Conservation (phyloP, 2,329 filamentous ascomycete genomes). For the Pseudogymnoascus sp. region DNA sequence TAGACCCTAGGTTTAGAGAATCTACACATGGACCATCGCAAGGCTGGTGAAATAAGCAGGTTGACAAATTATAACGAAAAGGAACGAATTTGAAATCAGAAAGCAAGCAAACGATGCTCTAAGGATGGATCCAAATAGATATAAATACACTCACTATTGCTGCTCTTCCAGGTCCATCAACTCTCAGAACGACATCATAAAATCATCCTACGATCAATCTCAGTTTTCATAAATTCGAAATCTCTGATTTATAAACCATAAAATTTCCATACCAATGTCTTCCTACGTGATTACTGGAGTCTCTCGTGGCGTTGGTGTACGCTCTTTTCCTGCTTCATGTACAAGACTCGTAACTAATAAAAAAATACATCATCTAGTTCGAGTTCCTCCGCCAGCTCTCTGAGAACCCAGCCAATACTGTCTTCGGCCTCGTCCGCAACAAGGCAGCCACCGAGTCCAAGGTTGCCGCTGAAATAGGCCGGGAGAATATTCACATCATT, state of each 20-base stretch:
- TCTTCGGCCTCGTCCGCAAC: slow-evolving; percentile 43
- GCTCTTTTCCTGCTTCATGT: slow-evolving; percentile 13
- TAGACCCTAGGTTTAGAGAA: slow-evolving; percentile 10
- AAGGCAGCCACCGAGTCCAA: slow-evolving; percentile 39
- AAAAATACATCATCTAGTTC: slow-evolving; percentile 31
- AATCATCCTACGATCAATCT: slow-evolving; percentile 15
- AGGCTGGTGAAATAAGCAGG: not conserved
- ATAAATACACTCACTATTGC: slow-evolving; percentile 14
- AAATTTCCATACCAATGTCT: slow-evolving; percentile 19
- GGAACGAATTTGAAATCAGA: slow-evolving; percentile 16
- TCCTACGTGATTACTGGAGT: slow-evolving; percentile 23
- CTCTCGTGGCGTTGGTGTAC: slow-evolving; percentile 24
- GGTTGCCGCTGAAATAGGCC: slow-evolving; percentile 33
- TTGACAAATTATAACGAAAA: slow-evolving; percentile 7
- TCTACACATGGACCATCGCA: slow-evolving; percentile 8
- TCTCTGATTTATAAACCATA: slow-evolving; percentile 9
- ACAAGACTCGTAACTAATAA: slow-evolving; percentile 14
- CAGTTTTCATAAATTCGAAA: slow-evolving; percentile 1
- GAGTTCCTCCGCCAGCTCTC: slow-evolving; percentile 42
- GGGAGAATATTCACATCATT: slow-evolving; percentile 18
- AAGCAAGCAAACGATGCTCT: slow-evolving; percentile 14
- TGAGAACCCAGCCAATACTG: slow-evolving; percentile 33
- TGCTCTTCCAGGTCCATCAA: slow-evolving; percentile 12
- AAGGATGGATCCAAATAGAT: slow-evolving; percentile 13
- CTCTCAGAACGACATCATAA: slow-evolving; percentile 14